Evolutionary conservation across 805 yeast species (phyloP), one percentile per base, ranked within the genome.

Genomic region (Wickerhamomyces mucosus): DNA sequence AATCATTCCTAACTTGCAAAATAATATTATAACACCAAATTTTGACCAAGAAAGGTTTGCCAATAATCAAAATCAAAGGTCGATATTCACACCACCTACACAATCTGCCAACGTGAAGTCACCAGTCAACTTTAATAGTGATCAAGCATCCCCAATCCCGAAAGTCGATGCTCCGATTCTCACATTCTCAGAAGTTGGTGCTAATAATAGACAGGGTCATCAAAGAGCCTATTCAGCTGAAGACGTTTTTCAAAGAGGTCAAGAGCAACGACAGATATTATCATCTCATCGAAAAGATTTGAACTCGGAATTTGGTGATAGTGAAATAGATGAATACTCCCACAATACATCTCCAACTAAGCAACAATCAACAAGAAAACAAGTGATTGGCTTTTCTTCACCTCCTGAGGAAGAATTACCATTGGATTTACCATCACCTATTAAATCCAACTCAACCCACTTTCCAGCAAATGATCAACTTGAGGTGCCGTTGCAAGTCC

Each of bases 11-110:
- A 64, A 59, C 2, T 46, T 62, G 21, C 46, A 45, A 16, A 48
- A 46, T 16, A 51, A 42, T 56, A 54, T 59, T 52, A 39, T 64
- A n/a, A n/a, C n/a, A 45, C 52, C 64, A 43, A 48, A 59, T 50
- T 22, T 36, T 18, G 36, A 31, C 4, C 43, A 43, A 17, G 41
- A 40, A 18, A 36, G 40, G 38, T 40, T 47, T 36, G 26, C 38
- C 18, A 44, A 41, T 17, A 48, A 46, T 15, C 37, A 34, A 39
- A 36, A 13, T 36, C n/a, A n/a, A n/a, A n/a, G n/a, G n/a, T n/a
- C 39, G n/a, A 40, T 39, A 17, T 42, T 39, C 34, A 39, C 43
- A 11, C 45, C 45, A 12, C 42, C 42, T 29, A 15, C 32, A 28
- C 23, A 28, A 28, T 20, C 30, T 6, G 13, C 24, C 12, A 13